Conservation (phyloP, 2,329 filamentous ascomycete genomes). For the Chaetomium sp. region DNA sequence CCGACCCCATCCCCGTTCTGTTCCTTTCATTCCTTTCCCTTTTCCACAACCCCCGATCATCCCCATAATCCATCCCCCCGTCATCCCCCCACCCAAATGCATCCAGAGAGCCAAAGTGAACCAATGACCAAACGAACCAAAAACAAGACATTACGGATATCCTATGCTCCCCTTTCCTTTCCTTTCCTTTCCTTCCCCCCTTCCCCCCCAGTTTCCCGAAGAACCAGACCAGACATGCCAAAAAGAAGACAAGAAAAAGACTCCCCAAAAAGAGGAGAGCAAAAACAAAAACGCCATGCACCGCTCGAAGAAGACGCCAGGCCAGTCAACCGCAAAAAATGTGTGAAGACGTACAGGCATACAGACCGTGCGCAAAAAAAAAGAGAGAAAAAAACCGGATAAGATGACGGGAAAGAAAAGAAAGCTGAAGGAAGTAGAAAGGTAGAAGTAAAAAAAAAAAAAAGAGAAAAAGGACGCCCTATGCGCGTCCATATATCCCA, state of each 20-base stretch:
- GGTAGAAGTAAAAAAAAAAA: no score
- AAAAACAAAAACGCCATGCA: not conserved
- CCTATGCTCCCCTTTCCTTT: conserved; percentile 1
- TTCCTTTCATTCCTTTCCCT: no score
- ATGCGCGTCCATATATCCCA: no score
- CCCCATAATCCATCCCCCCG: not conserved
- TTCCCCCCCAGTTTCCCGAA: not conserved
- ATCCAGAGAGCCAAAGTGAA: not conserved
- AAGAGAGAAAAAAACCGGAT: not conserved
- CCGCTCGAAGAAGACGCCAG: not conserved
- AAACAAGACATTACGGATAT: conserved; percentile 17
- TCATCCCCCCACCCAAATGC: not conserved
- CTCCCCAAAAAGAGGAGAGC: no score
- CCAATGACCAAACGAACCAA: conserved; percentile 10
- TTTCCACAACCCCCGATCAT: not conserved
- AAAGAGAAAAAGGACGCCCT: no score
- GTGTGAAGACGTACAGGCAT: no score
- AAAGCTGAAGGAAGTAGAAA: not conserved
- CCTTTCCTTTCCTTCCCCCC: not conserved
- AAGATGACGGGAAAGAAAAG: not conserved
- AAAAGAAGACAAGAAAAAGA: not conserved
- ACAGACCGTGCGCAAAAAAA: not conserved
- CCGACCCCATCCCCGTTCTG: no score
- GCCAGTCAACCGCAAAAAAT: no score
- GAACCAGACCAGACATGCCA: not conserved